Conservation (phyloP, 2,329 filamentous ascomycete genomes). For the Nothomitra cinnamomea region DNA sequence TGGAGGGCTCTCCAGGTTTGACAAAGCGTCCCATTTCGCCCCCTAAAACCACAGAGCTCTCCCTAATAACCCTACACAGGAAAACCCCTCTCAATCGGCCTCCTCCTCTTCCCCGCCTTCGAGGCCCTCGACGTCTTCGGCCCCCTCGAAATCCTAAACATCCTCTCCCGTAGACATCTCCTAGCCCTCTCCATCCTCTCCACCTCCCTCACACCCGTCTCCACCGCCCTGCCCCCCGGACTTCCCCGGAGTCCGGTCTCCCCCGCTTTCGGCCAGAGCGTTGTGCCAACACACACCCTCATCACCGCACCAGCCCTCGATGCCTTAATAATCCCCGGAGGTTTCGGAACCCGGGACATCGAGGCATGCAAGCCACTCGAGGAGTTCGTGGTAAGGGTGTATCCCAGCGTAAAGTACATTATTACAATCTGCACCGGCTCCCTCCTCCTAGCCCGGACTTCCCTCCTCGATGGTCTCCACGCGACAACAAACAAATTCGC, state of each 20-base stretch:
- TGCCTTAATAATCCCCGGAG: slow-evolving; percentile 25
- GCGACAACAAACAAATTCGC: slow-evolving; percentile 8
- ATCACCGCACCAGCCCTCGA: slow-evolving; percentile 19
- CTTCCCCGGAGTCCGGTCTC: slow-evolving; percentile 15
- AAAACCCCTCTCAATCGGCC: slow-evolving; percentile 19
- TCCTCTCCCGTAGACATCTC: slow-evolving; percentile 20
- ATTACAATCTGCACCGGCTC: slow-evolving; percentile 13
- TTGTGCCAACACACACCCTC: slow-evolving; percentile 23
- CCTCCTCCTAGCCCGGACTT: neutral
- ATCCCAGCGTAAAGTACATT: slow-evolving; percentile 14
- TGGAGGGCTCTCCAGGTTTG: too few relatives aligned
- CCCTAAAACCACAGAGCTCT: too few relatives aligned
- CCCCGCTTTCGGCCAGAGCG: slow-evolving; percentile 23
- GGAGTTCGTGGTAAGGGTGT: slow-evolving; percentile 7
- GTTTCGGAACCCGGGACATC: slow-evolving; percentile 17
- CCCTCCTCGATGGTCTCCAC: slow-evolving; percentile 2
- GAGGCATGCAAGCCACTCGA: slow-evolving; percentile 13
- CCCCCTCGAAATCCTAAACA: slow-evolving; percentile 14
- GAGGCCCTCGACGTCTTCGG: slow-evolving; percentile 27
- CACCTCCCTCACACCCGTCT: slow-evolving; percentile 25
- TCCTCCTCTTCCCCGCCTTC: slow-evolving; percentile 29
- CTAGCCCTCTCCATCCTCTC: slow-evolving; percentile 28
- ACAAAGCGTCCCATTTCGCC: too few relatives aligned
- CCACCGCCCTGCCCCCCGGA: slow-evolving; percentile 15
- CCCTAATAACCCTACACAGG: too few relatives aligned